These are phyloP conservation scores for Gnaphalium uliginosum DNA, from an alignment of 129 eudicot genomes.

Conservation along the genomic window DNA sequence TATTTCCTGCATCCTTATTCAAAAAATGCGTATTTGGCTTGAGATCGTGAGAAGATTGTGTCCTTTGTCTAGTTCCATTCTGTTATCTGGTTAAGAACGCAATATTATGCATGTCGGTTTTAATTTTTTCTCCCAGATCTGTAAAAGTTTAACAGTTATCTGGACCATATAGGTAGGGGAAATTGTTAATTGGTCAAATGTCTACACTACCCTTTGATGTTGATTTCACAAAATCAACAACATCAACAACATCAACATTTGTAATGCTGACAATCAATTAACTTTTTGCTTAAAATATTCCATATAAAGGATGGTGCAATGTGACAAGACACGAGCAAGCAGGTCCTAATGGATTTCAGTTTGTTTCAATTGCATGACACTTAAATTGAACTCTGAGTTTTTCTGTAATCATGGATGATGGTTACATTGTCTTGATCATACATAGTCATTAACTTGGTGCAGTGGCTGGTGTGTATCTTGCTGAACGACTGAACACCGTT, in stretches of 20 bases:
- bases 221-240: background rate
- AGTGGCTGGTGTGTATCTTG: slow-evolving; percentile 94
- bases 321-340: background rate
- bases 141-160: background rate
- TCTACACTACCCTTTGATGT: slow-evolving; percentile 1
- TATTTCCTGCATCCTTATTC: background rate
- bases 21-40: background rate
- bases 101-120: background rate
- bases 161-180: background rate
- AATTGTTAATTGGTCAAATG: slow-evolving; percentile 8
- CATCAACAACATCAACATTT: background rate
- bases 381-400: background rate
- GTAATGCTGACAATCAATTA: background rate
- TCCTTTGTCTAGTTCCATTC: too few relatives aligned
- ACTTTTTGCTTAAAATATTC: background rate
- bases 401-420: slow-evolving; percentile 1
- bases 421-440: slow-evolving; percentile 9
- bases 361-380: slow-evolving; percentile 10
- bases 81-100: background rate
- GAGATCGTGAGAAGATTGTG: background rate
- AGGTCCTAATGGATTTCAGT: slow-evolving; percentile 2
- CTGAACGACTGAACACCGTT: slow-evolving; percentile 71
- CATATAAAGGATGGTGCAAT: background rate
- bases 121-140: background rate
- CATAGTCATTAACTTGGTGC: slow-evolving; percentile 27